These are phyloP conservation scores for Jamesozyma rosinii DNA, from an alignment of 805 yeast genomes.

Conservation along the genomic window DNA sequence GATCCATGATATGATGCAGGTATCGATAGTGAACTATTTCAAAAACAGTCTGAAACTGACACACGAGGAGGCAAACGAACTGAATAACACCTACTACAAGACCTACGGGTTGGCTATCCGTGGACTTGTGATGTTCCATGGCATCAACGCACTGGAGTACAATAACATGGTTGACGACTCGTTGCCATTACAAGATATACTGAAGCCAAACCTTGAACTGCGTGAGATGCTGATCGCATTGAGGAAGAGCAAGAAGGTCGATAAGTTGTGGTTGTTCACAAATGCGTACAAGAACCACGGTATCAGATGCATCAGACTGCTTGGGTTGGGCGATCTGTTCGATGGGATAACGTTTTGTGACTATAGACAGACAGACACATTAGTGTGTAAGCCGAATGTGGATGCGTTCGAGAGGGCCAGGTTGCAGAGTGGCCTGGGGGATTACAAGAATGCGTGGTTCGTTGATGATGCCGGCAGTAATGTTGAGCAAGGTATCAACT, in stretches of 20 bases:
- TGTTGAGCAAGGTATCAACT: slow-evolving; percentile 57
- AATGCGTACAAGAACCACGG: slow-evolving; percentile 93
- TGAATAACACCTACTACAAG: slow-evolving; percentile 70
- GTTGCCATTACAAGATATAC: slow-evolving; percentile 71
- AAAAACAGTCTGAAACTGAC: slow-evolving; percentile 49
- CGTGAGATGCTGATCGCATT: slow-evolving; percentile 44
- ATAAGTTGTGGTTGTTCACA: slow-evolving; percentile 82
- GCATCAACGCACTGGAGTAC: slow-evolving; percentile 81
- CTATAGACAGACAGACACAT: slow-evolving; percentile 51
- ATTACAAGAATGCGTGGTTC: slow-evolving; percentile 49
- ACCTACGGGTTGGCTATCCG: slow-evolving; percentile 90
- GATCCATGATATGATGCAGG: slow-evolving; percentile 84
- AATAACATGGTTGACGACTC: slow-evolving; percentile 87
- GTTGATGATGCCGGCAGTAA: slow-evolving; percentile 83
- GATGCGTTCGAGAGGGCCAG: slow-evolving; percentile 59
- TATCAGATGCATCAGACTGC: slow-evolving; percentile 59
- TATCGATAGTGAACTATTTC: slow-evolving; percentile 73
- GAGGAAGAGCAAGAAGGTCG: slow-evolving; percentile 41
- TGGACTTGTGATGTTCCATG: slow-evolving; percentile 58
- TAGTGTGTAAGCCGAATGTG: slow-evolving; percentile 85
- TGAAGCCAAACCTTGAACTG: slow-evolving; percentile 50
- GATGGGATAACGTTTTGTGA: slow-evolving; percentile 94
- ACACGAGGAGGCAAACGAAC: slow-evolving; percentile 62
- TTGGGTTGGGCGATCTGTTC: slow-evolving; percentile 86
- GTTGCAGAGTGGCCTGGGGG: slow-evolving; percentile 40